Base-by-base conservation (phyloP, 768 basidiomycete species). In the Russula sp. region DNA sequence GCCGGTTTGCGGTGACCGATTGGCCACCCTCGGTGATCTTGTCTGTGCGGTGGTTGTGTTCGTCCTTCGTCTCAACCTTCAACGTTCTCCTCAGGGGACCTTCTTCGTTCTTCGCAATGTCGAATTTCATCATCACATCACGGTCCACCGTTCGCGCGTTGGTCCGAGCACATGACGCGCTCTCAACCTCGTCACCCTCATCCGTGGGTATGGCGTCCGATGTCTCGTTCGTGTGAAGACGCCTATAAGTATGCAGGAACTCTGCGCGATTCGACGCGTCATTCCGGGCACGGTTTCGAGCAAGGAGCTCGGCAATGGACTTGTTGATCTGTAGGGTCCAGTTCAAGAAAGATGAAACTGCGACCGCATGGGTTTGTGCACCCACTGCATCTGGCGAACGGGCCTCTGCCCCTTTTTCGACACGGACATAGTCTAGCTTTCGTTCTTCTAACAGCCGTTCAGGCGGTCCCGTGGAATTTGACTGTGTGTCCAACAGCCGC, bases 101-200 rank as follows among this genome's bases (percentile, higher is more conserved):
- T 41, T 88, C 87, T 57, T 84, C 85, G 64, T 92, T 90, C 73
- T 84, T 89, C n/a, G 86, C 86, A 64, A 93, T 87, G 70, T 93
- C 90, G 65, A 91, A 92, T 70, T 88, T 88, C 78, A 92, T 90
- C 68, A 92, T 90, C 1, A 82, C 74, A 59, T 90, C 87, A 42
- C 90, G 76, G 70, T 92, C 82, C 36, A 89, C 73, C 0, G 79
- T 74, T 69, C 83, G 88, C 39, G 88, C 85, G 61, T 90, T 87
- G 3, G 82, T 81, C 9, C 90, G 83, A 13, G 90, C 90, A 66
- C 89, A 92, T 3, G 88, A 87, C 16, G 63, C 65, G 25, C 70
- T 73, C 14, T 71, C 71, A 22, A 74, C 11, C 5, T 58, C 38
- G 38, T 58, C 75, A 42, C 73, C 68, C n/a, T 73, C 70, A 22